A percentile compares a stretch with the other conserved stretches of the same genome.
Conservation (phyloP, 2,329 filamentous ascomycete species). For the Apiospora marii region DNA sequence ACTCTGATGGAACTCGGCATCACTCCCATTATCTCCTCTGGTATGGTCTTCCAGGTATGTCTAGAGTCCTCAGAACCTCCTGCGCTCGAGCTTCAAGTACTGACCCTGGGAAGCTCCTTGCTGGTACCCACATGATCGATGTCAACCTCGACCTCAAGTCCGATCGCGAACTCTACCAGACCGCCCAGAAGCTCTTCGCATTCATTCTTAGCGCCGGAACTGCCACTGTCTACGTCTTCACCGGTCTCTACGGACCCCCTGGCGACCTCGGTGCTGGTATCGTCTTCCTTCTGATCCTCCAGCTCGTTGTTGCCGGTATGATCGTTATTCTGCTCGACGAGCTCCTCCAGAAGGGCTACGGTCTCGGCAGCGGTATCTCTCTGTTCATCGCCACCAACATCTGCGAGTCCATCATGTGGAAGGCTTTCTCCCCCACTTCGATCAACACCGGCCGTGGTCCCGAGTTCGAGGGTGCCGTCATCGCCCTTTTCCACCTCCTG, state of each 20-base stretch:
- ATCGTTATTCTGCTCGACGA: constrained; percentile 99
- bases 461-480: constrained; percentile 98
- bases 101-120: constrained; percentile 96
- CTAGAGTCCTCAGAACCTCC: constrained; percentile 39
- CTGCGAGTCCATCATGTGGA: constrained; percentile 99
- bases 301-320: constrained; percentile 95
- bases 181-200: constrained; percentile 97
- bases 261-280: constrained; percentile 97
- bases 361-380: constrained; percentile 97
- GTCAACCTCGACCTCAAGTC: constrained; percentile 99
- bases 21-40: constrained; percentile 98
- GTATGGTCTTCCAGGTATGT: constrained; percentile 91
- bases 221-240: constrained; percentile 97
- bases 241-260: constrained; percentile 95
- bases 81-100: constrained; percentile 79
- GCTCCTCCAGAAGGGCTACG: constrained; percentile 99
- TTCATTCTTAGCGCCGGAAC: constrained; percentile 98
- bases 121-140: constrained; percentile 99
- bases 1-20: constrained; percentile 97
- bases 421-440: constrained; percentile 98
- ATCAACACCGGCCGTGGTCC: constrained; percentile 99
- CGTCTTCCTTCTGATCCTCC: constrained; percentile 96
- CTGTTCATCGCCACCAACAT: constrained; percentile 99
- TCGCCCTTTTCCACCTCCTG: constrained; percentile 96
- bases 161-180: constrained; percentile 99